Conservation (phyloP, 352 stramenopile species). For the Globisporangium spiculum region DNA sequence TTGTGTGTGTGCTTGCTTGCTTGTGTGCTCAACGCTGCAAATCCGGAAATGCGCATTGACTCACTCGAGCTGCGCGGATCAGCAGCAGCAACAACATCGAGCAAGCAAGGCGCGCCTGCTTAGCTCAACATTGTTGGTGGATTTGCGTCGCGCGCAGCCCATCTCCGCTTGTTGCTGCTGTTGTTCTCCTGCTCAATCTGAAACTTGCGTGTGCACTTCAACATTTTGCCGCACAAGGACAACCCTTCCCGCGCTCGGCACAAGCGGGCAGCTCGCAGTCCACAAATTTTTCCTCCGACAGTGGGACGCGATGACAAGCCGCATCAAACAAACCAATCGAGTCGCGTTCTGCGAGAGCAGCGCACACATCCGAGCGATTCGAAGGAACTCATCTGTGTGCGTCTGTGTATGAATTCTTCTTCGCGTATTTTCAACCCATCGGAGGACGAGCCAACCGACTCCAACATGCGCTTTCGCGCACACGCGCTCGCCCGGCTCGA, state of each 20-base stretch:
- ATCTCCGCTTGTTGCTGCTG: background rate
- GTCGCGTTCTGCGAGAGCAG: background rate
- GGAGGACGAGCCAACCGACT: constrained; percentile 7
- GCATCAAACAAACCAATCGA: constrained; percentile 4
- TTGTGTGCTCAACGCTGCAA: constrained; percentile 23
- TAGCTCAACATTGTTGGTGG: background rate
- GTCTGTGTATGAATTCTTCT: background rate
- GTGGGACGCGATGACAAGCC: constrained; percentile 13
- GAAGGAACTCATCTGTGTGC: background rate
- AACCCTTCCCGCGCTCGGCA: background rate
- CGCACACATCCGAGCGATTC: background rate
- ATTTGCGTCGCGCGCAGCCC: background rate
- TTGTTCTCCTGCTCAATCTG: background rate
- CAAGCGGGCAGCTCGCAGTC: background rate
- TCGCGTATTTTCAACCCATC: constrained; percentile 10
- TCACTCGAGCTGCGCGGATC: background rate
- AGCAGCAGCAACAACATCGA: background rate
- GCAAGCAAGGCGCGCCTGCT: background rate
- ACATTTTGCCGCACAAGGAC: background rate
- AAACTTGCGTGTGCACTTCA: constrained; percentile 10
- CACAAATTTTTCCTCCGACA: constrained; percentile 14
- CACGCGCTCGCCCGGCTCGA: background rate
- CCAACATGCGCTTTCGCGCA: background rate
- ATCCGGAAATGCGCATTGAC: constrained; percentile 12
- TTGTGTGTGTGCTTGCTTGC: constrained; percentile 7